phyloP scores from a whole-genome alignment of 2,329 filamentous ascomycete species.

The Fusarium caatingaense region DNA sequence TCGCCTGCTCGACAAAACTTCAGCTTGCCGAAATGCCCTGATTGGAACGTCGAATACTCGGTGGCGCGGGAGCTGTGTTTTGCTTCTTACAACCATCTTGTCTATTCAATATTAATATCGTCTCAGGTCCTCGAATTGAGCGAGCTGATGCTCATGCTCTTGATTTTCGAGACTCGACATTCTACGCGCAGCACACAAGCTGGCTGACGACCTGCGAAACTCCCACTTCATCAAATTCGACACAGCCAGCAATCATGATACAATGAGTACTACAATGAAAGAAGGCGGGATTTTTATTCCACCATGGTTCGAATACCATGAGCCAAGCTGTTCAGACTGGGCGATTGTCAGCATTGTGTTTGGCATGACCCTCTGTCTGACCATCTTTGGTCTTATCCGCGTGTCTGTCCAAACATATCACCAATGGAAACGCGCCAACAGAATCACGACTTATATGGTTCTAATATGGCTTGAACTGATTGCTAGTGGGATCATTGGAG shows the following conservation, averaged over 20 bases:
- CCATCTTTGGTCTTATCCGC: constrained; percentile 50
- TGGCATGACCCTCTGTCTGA: constrained; percentile 54
- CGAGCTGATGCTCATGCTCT: neutral
- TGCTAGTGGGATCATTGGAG: constrained; percentile 50
- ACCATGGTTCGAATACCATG: constrained; percentile 39
- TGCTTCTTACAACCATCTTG: constrained; percentile 22
- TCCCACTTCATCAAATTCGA: neutral
- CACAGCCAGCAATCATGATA: constrained; percentile 33
- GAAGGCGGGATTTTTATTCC: constrained; percentile 38
- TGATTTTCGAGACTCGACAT: neutral
- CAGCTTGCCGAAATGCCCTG: constrained; percentile 21
- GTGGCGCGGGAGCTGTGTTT: constrained; percentile 13
- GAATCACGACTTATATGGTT: constrained; percentile 52
- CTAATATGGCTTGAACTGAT: constrained; percentile 56
- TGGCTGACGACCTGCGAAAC: neutral
- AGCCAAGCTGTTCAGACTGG: constrained; percentile 46
- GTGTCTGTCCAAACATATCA: constrained; percentile 51
- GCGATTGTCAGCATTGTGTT: constrained; percentile 52
- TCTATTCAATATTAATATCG: constrained; percentile 4
- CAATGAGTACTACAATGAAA: constrained; percentile 44
- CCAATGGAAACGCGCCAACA: constrained; percentile 48
- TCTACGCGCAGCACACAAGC: neutral
- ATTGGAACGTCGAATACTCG: constrained; percentile 11
- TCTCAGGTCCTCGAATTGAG: neutral
- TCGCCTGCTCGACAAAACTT: constrained; percentile 18